Conservation (phyloP, 78 protist genomes). For the Cyanophora paradoxa region DNA sequence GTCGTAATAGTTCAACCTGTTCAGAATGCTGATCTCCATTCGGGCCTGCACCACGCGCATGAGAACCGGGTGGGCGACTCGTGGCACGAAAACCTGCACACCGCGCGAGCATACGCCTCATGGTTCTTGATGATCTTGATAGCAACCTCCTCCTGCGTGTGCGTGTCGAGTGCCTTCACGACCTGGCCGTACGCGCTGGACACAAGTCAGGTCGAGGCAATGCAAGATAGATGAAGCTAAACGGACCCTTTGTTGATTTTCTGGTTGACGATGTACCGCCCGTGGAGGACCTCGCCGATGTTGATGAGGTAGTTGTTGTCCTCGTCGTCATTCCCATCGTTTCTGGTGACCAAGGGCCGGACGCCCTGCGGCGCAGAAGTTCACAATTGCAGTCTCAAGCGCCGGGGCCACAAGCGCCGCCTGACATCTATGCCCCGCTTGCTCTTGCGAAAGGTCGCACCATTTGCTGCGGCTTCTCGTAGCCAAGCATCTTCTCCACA, state of each 20-base stretch:
- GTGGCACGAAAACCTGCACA: slow-evolving; percentile 60
- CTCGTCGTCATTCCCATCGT: slow-evolving; percentile 46
- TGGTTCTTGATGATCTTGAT: slow-evolving; percentile 81
- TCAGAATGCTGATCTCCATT: neutral
- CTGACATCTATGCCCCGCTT: too few relatives aligned
- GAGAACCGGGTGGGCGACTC: slow-evolving; percentile 9
- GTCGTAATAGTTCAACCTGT: neutral
- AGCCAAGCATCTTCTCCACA: too few relatives aligned
- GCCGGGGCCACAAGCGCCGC: too few relatives aligned
- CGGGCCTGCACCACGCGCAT: neutral
- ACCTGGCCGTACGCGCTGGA: slow-evolving; percentile 33
- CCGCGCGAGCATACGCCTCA: slow-evolving; percentile 53
- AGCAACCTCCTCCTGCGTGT: slow-evolving; percentile 47
- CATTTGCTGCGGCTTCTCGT: too few relatives aligned
- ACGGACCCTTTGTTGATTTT: slow-evolving; percentile 84
- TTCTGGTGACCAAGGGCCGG: too few relatives aligned
- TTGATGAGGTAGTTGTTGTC: slow-evolving; percentile 43
- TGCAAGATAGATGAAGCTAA: slow-evolving; percentile 23
- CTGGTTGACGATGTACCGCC: slow-evolving; percentile 56
- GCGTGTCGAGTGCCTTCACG: slow-evolving; percentile 60
- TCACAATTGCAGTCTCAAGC: too few relatives aligned
- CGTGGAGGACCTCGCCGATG: slow-evolving; percentile 19
- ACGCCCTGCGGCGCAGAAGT: too few relatives aligned
- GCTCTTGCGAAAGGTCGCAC: too few relatives aligned
- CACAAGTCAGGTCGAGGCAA: too few relatives aligned